phyloP scores from a whole-genome alignment of 2,329 filamentous ascomycete genomes.

The Colletotrichum somersetense region DNA sequence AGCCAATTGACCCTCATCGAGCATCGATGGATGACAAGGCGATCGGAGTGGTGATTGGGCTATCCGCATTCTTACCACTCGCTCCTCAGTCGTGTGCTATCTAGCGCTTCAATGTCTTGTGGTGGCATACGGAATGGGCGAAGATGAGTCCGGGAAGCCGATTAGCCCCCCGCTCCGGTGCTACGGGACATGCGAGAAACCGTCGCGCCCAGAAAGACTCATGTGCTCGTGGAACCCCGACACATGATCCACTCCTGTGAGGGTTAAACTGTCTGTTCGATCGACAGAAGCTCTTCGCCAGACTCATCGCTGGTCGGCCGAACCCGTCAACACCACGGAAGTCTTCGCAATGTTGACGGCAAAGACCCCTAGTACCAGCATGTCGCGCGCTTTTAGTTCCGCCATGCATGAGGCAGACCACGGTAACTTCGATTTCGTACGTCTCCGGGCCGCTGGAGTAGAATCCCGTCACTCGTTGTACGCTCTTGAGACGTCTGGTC shows the following conservation, averaged over 20 bases:
- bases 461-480: neutral
- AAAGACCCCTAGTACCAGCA: slow-evolving; percentile 11
- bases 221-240: neutral
- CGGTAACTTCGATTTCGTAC: neutral
- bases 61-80: neutral
- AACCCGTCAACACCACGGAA: neutral
- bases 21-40: neutral
- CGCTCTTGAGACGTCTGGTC: slow-evolving; percentile 23
- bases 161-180: neutral
- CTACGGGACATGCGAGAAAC: slow-evolving; percentile 29
- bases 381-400: neutral
- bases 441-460: neutral
- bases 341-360: neutral
- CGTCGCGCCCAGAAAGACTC: slow-evolving; percentile 9
- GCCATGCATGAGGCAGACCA: slow-evolving; percentile 12
- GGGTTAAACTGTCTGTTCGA: slow-evolving; percentile 22
- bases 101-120: neutral
- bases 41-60: neutral
- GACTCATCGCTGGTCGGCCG: neutral
- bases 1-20: neutral
- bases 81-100: neutral
- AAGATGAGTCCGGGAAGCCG: neutral
- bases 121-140: neutral
- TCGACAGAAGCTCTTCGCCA: neutral
- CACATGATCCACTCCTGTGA: slow-evolving; percentile 13